Base-by-base conservation (phyloP, 2,329 filamentous ascomycete species). In the Mycosphaerella arachidis region DNA sequence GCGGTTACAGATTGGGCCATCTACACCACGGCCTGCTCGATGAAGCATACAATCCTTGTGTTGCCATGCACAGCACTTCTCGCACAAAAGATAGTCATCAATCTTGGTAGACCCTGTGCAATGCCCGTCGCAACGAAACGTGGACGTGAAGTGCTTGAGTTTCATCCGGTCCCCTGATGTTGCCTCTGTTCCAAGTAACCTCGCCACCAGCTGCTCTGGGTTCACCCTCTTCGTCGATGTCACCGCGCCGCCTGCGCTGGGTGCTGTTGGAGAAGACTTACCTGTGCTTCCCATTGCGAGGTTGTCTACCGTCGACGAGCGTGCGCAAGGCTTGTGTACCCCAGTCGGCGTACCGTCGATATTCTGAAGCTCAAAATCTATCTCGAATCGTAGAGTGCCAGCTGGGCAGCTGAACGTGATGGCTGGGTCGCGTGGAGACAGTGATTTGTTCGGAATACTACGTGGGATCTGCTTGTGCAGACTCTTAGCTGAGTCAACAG, bases 11-110 rank as follows among this genome's bases (percentile, higher is more conserved):
- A 65, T 60, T 16, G 63, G 62, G 4, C 63, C 63, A 1, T 62
- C 62, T 18, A 35, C 40, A 55, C 64, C 63, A 12, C 56, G 57
- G 1, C 37, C 48, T 9, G 66, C 58, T 9, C 63, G 63, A 24
- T 63, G 66, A 5, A 66, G 60, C 61, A 62, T 66, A 52, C 65
- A 67, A 2, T 40, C 18, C 53, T 63, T 66, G 56, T 67, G 65
- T 48, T 67, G 63, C 65, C 65, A 67, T 8, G 58, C 58, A 43
- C 45, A 61, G 50, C 65, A 67, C 24, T 63, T 62, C 55, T 63
- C 60, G 56, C 65, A 67, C 37, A 55, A 54, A 29, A 58, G 59
- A 53, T 63, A 66, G 45, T 66, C 57, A 8, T 56, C 40, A 6
- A 48, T 30, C 10, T 57, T 31, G 31, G 52, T 61, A 10, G 60